Evolutionary conservation across 169 alveolate genomes (phyloP).

Genomic region (Babesia microti): DNA sequence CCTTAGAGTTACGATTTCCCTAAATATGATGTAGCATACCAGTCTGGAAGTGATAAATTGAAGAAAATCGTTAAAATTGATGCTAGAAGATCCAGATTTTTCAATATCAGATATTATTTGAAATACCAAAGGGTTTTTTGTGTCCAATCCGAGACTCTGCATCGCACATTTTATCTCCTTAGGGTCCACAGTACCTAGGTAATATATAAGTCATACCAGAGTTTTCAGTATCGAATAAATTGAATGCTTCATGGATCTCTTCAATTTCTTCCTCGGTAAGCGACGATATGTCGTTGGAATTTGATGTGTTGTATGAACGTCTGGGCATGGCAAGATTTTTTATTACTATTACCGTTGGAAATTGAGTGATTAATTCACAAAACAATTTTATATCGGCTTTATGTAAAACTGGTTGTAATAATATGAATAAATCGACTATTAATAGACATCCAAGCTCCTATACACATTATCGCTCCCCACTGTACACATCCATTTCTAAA

Average conservation of each 20-base stretch:
- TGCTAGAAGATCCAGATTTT: conserved; percentile 86
- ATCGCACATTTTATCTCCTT: conserved; percentile 97
- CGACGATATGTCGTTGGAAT: too few species aligned
- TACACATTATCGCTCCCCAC: too few species aligned
- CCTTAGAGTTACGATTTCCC: conserved; percentile 95
- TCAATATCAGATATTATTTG: conserved; percentile 97
- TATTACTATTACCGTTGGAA: too few species aligned
- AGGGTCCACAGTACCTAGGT: conserved; percentile 91
- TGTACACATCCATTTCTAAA: too few species aligned
- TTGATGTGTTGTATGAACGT: too few species aligned
- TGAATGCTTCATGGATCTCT: conserved; percentile 97
- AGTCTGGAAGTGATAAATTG: conserved; percentile 93
- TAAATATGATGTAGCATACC: conserved; percentile 28
- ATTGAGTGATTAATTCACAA: too few species aligned
- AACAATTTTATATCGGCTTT: too few species aligned
- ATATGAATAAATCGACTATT: too few species aligned
- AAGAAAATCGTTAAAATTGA: conserved; percentile 93
- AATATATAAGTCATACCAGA: conserved; percentile 56
- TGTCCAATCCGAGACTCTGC: conserved; percentile 98
- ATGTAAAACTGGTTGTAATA: too few species aligned
- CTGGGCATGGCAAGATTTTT: too few species aligned
- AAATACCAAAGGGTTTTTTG: conserved; percentile 94
- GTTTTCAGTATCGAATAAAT: conserved; percentile 97
- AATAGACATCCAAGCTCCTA: too few species aligned
- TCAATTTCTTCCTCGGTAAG: conserved; percentile 95